Evolutionary conservation across 768 basidiomycete species (phyloP), one percentile per base, ranked within the genome.

Genomic region (Trametes gibbosa): DNA sequence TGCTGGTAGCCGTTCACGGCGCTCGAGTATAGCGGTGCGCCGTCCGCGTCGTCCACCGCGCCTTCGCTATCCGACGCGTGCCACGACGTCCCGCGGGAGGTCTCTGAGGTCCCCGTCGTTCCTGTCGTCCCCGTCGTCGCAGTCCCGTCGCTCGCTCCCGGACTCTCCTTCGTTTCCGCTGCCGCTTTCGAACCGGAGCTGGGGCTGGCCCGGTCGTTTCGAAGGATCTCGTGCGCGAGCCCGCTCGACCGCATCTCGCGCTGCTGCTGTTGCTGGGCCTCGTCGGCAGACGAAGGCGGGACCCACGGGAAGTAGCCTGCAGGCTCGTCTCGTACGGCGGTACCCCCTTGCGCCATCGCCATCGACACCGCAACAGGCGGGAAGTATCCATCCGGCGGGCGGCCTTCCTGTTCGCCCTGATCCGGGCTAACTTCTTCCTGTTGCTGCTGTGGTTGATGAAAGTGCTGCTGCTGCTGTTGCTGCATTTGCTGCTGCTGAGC

Each of bases 291-390:
- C 29, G 43, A 2, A 14, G 66, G 63, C 10, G 70, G 61, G 25
- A 80, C 67, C 19, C 71, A 74, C 46, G 79, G 79, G 67, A 81
- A 81, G 67, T 81, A 81, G 16, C 77, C 72, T 54, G 63, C 65
- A 13, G 66, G 66, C 62, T 68, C 67, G 40, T 61, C 54, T 29
- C 40, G 49, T 46, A 29, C 56, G 7, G 39, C 41, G 17, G 32
- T 39, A 39, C 53, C 41, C 16, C 46, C 52, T 50, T 56, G 61
- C 34, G 61, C 47, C 51, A 56, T 52, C 29, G 55, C 57, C 43
- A 58, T 48, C 57, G 57, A 58, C 63, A 67, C 39, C 58, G 69
- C 54, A 37, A 69, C 69, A n/a, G 75, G 77, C 50, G 77, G 77
- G 68, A 80, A 80, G 64, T 82, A 79, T 13, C 77, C 75, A 37